These are phyloP conservation scores for Saccharomyces jurei DNA, from an alignment of 805 yeast genomes.

Conservation along the genomic window DNA sequence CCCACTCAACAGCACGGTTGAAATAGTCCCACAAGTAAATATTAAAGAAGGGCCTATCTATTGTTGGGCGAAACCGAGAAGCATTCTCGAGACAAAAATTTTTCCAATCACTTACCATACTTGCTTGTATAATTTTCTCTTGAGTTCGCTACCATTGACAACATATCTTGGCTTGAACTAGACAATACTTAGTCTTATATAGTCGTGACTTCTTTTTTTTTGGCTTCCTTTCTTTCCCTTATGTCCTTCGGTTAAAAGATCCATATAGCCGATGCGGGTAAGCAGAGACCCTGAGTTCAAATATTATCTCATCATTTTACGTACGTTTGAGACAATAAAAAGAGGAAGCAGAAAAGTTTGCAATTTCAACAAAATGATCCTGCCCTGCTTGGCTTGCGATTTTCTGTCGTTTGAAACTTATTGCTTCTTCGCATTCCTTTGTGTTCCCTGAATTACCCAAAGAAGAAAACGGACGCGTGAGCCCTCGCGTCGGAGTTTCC, in stretches of 20 bases:
- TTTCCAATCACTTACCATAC: not conserved
- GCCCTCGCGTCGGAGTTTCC: not conserved
- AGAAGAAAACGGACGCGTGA: not conserved
- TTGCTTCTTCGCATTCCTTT: not conserved
- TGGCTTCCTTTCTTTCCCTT: not conserved
- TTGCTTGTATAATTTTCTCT: not conserved
- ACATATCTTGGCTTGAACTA: not conserved
- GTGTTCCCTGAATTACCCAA: not conserved
- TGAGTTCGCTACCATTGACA: not conserved
- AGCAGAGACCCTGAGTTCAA: not conserved
- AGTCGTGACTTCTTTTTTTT: not conserved
- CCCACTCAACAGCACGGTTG: conserved; percentile 10
- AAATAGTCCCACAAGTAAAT: conserved; percentile 26
- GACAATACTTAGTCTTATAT: not conserved
- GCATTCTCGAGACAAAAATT: not conserved
- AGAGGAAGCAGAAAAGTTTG: not conserved
- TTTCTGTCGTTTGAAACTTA: not conserved
- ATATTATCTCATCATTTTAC: not conserved
- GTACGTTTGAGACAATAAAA: not conserved
- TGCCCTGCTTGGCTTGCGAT: not conserved
- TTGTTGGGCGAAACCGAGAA: conserved; percentile 10
- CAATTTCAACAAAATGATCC: not conserved
- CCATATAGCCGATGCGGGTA: not conserved
- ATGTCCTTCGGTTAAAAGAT: not conserved
- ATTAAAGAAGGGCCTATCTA: conserved; percentile 24